These are phyloP conservation scores for Xylariaceae sp. DNA, from an alignment of 2,329 filamentous ascomycete genomes.

Conservation along the genomic window DNA sequence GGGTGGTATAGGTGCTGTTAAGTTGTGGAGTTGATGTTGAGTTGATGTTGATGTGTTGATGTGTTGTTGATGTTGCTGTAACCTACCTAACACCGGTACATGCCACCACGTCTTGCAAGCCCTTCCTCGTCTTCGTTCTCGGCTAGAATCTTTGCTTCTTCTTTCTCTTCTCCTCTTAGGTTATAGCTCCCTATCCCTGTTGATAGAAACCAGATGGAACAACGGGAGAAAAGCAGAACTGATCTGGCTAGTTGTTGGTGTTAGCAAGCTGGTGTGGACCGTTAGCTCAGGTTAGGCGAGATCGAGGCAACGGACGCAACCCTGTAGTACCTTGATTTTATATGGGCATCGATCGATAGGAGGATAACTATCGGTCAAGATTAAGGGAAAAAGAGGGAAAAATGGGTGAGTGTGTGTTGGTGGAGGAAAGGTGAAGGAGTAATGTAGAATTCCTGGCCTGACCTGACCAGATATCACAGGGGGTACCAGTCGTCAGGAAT, in stretches of 20 bases:
- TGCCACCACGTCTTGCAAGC: too few relatives aligned
- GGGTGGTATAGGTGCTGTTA: conserved; percentile 2
- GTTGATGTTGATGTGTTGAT: too few relatives aligned
- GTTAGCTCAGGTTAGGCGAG: not conserved
- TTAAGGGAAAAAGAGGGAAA: not conserved
- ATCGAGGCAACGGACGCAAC: not conserved
- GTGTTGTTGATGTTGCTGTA: not conserved
- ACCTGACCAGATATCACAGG: not conserved
- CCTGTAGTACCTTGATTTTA: not conserved
- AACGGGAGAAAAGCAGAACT: conserved; percentile 1
- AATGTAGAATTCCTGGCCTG: not conserved
- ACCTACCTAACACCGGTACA: not conserved
- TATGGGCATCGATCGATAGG: conserved; percentile 1
- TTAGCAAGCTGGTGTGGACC: not conserved
- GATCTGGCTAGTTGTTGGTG: not conserved
- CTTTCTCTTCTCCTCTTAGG: not conserved
- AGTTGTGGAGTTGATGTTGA: not conserved
- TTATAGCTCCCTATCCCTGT: not conserved
- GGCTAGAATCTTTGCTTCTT: not conserved
- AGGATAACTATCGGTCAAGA: not conserved
- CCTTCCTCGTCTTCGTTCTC: not conserved
- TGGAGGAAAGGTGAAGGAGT: not conserved
- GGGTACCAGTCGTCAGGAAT: not conserved
- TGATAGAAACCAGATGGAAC: conserved; percentile 1
- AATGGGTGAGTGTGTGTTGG: not conserved